phyloP scores from a whole-genome alignment of 2,329 filamentous ascomycete species.

The Sporothrix pallida region DNA sequence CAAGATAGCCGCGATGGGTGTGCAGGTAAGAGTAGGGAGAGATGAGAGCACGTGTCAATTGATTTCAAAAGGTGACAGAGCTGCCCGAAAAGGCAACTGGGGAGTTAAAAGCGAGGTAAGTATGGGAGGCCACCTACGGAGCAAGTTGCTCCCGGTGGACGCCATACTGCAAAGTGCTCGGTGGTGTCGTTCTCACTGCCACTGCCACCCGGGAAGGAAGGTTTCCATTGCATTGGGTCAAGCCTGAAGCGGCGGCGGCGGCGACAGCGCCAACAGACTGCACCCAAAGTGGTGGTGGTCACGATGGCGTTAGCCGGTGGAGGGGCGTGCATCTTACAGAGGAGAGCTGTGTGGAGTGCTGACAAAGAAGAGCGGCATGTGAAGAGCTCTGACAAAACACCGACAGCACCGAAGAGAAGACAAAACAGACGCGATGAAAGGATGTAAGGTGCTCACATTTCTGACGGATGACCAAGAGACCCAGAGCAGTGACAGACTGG shows the following conservation, averaged over 20 bases:
- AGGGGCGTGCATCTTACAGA: background rate
- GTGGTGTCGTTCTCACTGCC: background rate
- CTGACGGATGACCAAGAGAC: conserved; percentile 14
- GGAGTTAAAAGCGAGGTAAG: background rate
- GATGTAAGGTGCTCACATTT: conserved; percentile 17
- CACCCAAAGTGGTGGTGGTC: background rate
- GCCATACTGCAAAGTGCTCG: no score
- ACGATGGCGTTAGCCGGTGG: background rate
- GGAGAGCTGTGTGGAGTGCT: background rate
- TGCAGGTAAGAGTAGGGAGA: no score
- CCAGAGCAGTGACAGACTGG: background rate
- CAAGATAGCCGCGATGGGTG: background rate
- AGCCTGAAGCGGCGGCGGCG: no score
- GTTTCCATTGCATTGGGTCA: background rate
- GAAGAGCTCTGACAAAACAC: background rate
- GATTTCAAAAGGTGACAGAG: background rate
- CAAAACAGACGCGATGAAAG: background rate
- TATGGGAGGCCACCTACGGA: conserved; percentile 17
- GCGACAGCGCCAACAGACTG: no score
- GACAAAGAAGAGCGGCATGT: conserved; percentile 20
- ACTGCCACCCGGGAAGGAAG: conserved; percentile 14
- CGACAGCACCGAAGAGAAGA: no score
- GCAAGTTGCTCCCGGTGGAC: background rate
- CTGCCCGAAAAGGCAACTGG: background rate
- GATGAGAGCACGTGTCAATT: background rate